Evolutionary conservation across 2,329 filamentous ascomycete genomes (phyloP).

Genomic region (Fusarium solani-melongenae): DNA sequence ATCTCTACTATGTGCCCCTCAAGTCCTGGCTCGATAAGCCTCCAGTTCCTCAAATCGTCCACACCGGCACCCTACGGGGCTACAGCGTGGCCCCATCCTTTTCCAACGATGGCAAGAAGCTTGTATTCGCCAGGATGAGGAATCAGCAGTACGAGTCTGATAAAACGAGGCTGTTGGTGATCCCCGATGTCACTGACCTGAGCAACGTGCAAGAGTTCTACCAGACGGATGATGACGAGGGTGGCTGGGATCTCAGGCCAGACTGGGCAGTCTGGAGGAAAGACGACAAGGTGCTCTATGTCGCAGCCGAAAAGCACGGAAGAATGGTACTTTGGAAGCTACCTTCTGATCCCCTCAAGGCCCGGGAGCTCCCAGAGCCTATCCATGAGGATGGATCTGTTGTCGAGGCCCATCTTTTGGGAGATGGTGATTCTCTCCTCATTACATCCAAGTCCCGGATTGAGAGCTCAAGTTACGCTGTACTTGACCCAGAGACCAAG

Average conservation of each 20-base stretch:
- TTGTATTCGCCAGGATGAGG: slow-evolving; percentile 85
- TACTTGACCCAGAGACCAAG: slow-evolving; percentile 62
- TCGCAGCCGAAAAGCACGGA: slow-evolving; percentile 79
- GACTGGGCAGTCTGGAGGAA: slow-evolving; percentile 67
- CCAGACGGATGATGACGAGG: slow-evolving; percentile 69
- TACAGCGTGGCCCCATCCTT: slow-evolving; percentile 77
- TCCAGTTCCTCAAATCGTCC: slow-evolving; percentile 60
- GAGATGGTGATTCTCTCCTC: slow-evolving; percentile 64
- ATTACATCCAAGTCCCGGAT: slow-evolving; percentile 75
- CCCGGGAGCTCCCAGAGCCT: slow-evolving; percentile 58
- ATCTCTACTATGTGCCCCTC: slow-evolving; percentile 79
- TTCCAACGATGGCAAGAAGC: slow-evolving; percentile 75
- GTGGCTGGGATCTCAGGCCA: slow-evolving; percentile 69
- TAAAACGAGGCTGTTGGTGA: slow-evolving; percentile 70
- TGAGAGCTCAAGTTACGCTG: slow-evolving; percentile 77
- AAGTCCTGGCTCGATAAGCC: slow-evolving; percentile 68
- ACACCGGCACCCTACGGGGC: slow-evolving; percentile 69
- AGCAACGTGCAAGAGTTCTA: slow-evolving; percentile 72
- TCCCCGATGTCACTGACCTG: slow-evolving; percentile 69
- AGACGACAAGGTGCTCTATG: slow-evolving; percentile 72
- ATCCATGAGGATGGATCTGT: slow-evolving; percentile 67
- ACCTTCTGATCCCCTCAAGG: slow-evolving; percentile 63
- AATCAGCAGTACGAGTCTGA: slow-evolving; percentile 84
- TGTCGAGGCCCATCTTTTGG: slow-evolving; percentile 62
- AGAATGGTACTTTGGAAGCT: slow-evolving; percentile 71